Percentiles rank a stretch among this genome's conserved stretches.
These are phyloP conservation scores for Aphanomyces invadans DNA, from an alignment of 352 stramenopile species.

Conservation along the genomic window DNA sequence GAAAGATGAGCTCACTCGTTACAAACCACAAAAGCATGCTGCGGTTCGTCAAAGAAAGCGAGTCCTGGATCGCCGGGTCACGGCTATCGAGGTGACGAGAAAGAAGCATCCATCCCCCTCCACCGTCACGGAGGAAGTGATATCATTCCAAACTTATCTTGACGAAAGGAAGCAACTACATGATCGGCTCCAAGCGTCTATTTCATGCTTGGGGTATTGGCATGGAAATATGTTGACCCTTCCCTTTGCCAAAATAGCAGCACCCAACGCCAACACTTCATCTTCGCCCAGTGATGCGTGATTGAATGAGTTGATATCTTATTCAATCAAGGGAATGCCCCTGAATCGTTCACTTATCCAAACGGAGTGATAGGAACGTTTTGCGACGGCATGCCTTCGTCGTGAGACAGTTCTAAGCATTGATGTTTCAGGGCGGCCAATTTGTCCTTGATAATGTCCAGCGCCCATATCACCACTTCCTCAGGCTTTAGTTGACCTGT, in stretches of 20 bases:
- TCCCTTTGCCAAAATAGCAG: too few species aligned
- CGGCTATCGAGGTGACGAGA: background rate
- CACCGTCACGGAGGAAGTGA: too few species aligned
- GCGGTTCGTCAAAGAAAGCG: background rate
- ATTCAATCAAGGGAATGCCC: background rate
- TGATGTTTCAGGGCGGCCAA: slow-evolving; percentile 80
- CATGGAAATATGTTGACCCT: too few species aligned
- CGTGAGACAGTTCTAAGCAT: slow-evolving; percentile 75
- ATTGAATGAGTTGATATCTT: too few species aligned
- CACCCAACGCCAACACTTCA: too few species aligned
- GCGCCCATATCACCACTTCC: slow-evolving; percentile 78
- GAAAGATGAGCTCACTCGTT: too few species aligned
- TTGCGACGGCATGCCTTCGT: slow-evolving; percentile 44
- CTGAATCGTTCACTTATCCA: slow-evolving; percentile 34
- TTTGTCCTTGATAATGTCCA: slow-evolving; percentile 83
- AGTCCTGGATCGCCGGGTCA: background rate
- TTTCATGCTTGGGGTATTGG: too few species aligned
- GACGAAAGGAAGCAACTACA: too few species aligned
- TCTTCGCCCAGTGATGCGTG: too few species aligned
- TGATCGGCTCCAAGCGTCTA: too few species aligned
- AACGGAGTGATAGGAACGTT: slow-evolving; percentile 73
- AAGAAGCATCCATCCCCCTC: too few species aligned
- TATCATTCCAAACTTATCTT: too few species aligned
- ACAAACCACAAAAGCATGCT: background rate
- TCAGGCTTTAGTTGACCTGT: slow-evolving; percentile 78